Conservation (phyloP, 2,329 filamentous ascomycete species). For the Fusarium albidum region DNA sequence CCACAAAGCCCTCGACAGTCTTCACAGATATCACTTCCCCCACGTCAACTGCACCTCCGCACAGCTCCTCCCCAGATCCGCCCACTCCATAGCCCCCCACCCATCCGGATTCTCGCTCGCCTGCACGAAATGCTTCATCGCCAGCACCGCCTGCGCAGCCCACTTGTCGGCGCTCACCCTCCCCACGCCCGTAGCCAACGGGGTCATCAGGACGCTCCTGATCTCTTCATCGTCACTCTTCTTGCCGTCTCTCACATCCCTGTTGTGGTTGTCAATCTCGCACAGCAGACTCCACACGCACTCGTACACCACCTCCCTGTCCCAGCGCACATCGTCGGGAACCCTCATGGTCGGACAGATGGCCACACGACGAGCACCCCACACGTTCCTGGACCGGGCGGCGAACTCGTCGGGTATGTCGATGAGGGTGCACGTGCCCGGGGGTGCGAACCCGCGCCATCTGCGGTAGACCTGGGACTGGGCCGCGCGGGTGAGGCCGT, state of each 20-base stretch:
- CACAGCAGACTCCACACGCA: constrained; percentile 61
- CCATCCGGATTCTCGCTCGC: constrained; percentile 51
- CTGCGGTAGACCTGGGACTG: constrained; percentile 55
- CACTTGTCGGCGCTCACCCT: constrained; percentile 54
- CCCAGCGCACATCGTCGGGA: constrained; percentile 54
- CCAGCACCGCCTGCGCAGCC: constrained; percentile 59
- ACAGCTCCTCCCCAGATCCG: constrained; percentile 21
- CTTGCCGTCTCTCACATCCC: constrained; percentile 18
- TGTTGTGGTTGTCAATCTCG: constrained; percentile 57
- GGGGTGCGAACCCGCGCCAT: constrained; percentile 59
- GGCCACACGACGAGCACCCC: constrained; percentile 54
- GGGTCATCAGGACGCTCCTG: constrained; percentile 57
- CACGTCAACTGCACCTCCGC: constrained; percentile 23
- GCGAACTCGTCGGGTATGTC: constrained; percentile 50
- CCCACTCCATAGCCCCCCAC: constrained; percentile 53
- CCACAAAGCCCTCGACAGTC: too few relatives aligned
- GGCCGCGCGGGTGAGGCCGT: constrained; percentile 54
- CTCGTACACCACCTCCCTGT: constrained; percentile 62
- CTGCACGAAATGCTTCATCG: constrained; percentile 60
- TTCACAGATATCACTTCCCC: too few relatives aligned
- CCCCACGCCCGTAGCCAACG: constrained; percentile 59
- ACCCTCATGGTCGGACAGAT: constrained; percentile 63
- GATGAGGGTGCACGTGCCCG: constrained; percentile 59
- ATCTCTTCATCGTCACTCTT: constrained; percentile 45
- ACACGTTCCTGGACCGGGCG: constrained; percentile 45